Evolutionary conservation across 192 early-diverging fungal species (phyloP).

Genomic region (Coemansia sp.): DNA sequence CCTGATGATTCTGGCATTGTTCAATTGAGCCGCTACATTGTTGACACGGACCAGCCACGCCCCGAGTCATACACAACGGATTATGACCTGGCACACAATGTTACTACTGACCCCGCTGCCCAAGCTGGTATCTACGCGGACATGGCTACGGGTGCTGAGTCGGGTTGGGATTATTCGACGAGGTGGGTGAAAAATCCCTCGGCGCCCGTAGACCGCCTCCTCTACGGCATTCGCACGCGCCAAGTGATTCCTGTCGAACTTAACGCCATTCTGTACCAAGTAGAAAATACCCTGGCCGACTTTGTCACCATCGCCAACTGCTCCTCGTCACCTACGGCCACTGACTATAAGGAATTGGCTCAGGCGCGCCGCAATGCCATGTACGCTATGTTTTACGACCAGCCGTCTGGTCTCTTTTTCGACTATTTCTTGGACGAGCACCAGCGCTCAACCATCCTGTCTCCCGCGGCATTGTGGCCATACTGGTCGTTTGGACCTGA

Average conservation of each 20-base stretch:
- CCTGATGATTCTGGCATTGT: neutral
- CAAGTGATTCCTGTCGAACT: constrained; percentile 68
- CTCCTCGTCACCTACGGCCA: neutral
- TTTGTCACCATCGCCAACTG: neutral
- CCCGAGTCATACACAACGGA: constrained; percentile 70
- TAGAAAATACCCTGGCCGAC: constrained; percentile 21
- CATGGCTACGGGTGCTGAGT: constrained; percentile 68
- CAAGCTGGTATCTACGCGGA: constrained; percentile 58
- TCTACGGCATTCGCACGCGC: constrained; percentile 58
- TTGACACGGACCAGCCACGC: constrained; percentile 57
- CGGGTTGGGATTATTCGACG: constrained; percentile 71
- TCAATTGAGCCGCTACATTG: constrained; percentile 57
- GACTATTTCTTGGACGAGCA: constrained; percentile 59
- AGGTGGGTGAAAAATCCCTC: constrained; percentile 57
- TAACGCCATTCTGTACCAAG: constrained; percentile 66
- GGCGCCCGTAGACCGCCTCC: constrained; percentile 18
- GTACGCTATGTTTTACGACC: constrained; percentile 57
- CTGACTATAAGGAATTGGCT: constrained; percentile 28
- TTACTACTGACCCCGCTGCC: constrained; percentile 8
- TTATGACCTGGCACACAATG: constrained; percentile 54
- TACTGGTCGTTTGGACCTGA: constrained; percentile 58
- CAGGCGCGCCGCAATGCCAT: constrained; percentile 50
- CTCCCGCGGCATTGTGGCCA: constrained; percentile 61
- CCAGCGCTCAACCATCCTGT: constrained; percentile 28
- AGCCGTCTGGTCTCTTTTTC: constrained; percentile 42